Percentiles rank a stretch among this genome's conserved stretches.
Conservation (phyloP, 495 filamentous ascomycete species). For the Pseudomonodictys pantanalensis region DNA sequence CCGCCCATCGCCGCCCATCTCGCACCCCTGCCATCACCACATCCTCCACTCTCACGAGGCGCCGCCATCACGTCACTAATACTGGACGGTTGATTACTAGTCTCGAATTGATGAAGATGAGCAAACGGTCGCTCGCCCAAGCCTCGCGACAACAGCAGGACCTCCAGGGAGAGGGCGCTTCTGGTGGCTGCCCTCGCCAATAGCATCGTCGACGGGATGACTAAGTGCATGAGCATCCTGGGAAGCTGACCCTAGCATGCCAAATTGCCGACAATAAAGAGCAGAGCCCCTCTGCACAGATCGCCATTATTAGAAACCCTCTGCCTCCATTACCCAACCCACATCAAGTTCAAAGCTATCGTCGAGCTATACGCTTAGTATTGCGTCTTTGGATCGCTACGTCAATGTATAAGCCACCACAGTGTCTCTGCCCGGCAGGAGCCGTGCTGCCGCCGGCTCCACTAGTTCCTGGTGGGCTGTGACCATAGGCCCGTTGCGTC, state of each 20-base stretch:
- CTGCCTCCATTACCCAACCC: constrained; percentile 3
- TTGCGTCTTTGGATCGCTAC: too few relatives aligned
- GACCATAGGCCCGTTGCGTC: too few relatives aligned
- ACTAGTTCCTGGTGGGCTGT: too few relatives aligned
- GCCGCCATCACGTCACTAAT: constrained; percentile 16
- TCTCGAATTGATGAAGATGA: constrained; percentile 1
- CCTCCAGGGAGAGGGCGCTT: constrained; percentile 13
- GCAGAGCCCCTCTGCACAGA: constrained; percentile 27
- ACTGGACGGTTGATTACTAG: constrained; percentile 6
- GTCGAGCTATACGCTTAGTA: too few relatives aligned
- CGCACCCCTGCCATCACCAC: background rate
- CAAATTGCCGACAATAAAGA: constrained; percentile 19
- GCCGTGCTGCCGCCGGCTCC: too few relatives aligned
- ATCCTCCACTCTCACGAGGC: constrained; percentile 21
- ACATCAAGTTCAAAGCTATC: too few relatives aligned
- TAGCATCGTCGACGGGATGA: constrained; percentile 4
- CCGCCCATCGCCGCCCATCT: background rate
- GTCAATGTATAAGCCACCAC: too few relatives aligned
- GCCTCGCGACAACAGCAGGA: constrained; percentile 1
- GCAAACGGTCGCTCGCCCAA: constrained; percentile 13
- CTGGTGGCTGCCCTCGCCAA: constrained; percentile 12
- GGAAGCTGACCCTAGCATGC: background rate
- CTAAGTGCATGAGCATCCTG: constrained; percentile 18
- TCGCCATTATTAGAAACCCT: constrained; percentile 21
- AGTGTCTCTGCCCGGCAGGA: too few relatives aligned